Base-by-base conservation (phyloP, 331 rosid species). In the Prunus yedoensis region DNA sequence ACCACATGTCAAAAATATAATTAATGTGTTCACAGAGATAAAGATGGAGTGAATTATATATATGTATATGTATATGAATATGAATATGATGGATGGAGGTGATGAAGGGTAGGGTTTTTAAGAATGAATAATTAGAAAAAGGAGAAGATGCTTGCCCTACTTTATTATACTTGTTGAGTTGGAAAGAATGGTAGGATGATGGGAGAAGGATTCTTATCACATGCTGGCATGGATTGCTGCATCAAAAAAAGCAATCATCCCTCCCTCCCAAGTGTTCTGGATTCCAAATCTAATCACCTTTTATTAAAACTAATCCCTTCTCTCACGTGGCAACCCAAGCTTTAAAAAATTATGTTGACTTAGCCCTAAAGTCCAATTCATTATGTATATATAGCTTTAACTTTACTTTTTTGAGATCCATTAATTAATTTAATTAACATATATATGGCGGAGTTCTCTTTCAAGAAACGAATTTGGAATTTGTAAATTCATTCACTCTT, bases 71-170 rank as follows among this genome's bases (percentile, higher is more conserved):
- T n/a, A n/a, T n/a, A n/a, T n/a, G n/a, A n/a, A 27, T 27, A 27
- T 27, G 1, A 1, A 27, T 27, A 27, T 27, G 28, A 27, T 27
- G 28, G 30, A 53, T 53, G 25, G n/a, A 53, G 25, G 59, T 18
- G 63, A 32, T 53, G 50, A 70, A 70, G 64, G n/a, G 75, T 70
- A 18, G 75, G 61, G 71, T 56, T 28, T 27, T 58, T 67, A 46
- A 35, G 72, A 52, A 45, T 50, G 35, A 70, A 14, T 61, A 51
- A 50, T 54, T 7, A 59, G 27, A 5, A 68, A 79, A 83, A 71
- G 78, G 70, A 32, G 68, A 72, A 66, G 83, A 83, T 83, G 87
- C 87, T 71, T 74, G 27, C 6, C n/a, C n/a, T n/a, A n/a, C n/a
- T 8, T 27, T 61, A 27, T 27, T 27, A 64, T 58, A 70, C 58